Evolutionary conservation across 345 rosid genomes (phyloP).

Genomic region (Citrus reticulata): DNA sequence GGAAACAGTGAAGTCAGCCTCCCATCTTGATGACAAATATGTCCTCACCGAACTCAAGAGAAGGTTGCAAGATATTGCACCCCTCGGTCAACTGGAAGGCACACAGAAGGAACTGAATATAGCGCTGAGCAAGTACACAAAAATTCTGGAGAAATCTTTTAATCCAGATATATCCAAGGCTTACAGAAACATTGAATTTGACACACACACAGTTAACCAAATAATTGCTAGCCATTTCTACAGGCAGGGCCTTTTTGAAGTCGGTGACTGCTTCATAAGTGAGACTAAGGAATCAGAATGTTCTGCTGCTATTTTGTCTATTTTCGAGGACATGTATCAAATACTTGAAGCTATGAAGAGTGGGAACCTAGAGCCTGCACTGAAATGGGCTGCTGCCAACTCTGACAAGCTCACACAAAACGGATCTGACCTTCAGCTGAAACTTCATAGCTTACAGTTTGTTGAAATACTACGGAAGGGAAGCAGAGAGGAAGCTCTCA

Average conservation of each 20-base stretch:
- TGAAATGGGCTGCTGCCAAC: constrained; percentile 54
- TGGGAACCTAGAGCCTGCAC: constrained; percentile 54
- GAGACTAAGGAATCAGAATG: constrained; percentile 49
- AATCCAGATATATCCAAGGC: constrained; percentile 68
- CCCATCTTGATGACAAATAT: constrained; percentile 27
- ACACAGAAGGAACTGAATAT: constrained; percentile 62
- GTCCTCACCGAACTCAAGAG: constrained; percentile 42
- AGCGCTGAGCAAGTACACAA: constrained; percentile 58
- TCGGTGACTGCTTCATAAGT: constrained; percentile 58
- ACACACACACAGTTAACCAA: constrained; percentile 49
- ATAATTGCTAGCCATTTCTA: constrained; percentile 63
- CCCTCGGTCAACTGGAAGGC: constrained; percentile 45
- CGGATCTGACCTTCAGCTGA: constrained; percentile 61
- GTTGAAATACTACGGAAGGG: constrained; percentile 47
- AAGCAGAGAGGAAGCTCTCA: constrained; percentile 49
- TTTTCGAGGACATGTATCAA: constrained; percentile 57
- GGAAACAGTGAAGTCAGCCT: constrained; percentile 21
- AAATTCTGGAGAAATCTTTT: constrained; percentile 55
- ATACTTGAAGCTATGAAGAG: constrained; percentile 58
- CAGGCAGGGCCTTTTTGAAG: constrained; percentile 59
- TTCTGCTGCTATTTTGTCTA: constrained; percentile 30
- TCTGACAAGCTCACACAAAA: constrained; percentile 51
- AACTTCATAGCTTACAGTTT: constrained; percentile 64
- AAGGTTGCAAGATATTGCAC: constrained; percentile 40
- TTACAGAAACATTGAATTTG: constrained; percentile 56